Base-by-base conservation (phyloP, 129 eudicot species). In the Helianthus tuberosus region DNA sequence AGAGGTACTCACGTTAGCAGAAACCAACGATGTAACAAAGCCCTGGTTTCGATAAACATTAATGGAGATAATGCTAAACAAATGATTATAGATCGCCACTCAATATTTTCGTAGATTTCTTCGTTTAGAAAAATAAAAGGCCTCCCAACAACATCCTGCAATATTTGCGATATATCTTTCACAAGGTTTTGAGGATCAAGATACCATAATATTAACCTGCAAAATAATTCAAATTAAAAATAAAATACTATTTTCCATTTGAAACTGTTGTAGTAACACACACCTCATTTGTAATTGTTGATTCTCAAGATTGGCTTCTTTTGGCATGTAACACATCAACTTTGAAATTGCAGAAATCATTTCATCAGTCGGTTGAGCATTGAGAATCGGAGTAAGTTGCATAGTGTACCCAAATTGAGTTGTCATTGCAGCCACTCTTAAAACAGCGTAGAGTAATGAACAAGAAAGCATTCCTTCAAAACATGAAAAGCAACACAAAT, bases 161-260 rank as follows among this genome's bases (percentile, higher is more conserved):
- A 64, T 13, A 91, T 68, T 62, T 82, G 80, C 36, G 87, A 77
- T 13, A 91, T 48, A 12, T 91, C 92, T 69, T 84, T 44, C 72
- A 84, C 75, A 61, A 86, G 75, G 83, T 77, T 75, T 69, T 72
- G 79, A 27, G 90, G 88, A 66, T 91, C 90, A 75, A 88, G 87
- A 80, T 86, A 80, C 97, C 97, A 91, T 12, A 72, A 58, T 46
- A 84, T 73, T 75, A 86, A 80, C 89, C 96, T 91, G 92, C 71
- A 86, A 69, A 71, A 64, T 8, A 25, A 58, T 67, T 39, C 13
- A 49, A 73, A 68, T 8, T 60, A 36, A 38, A 14, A 36, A 32
- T 46, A 69, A 4, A 35, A 46, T 75, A 20, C 53, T 7, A 62
- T 70, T 49, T 46, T 50, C 35, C 14, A 69, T 70, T 41, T 54